Base-by-base conservation (phyloP, 2,329 filamentous ascomycete genomes). In the Hirsutella rhossiliensis region DNA sequence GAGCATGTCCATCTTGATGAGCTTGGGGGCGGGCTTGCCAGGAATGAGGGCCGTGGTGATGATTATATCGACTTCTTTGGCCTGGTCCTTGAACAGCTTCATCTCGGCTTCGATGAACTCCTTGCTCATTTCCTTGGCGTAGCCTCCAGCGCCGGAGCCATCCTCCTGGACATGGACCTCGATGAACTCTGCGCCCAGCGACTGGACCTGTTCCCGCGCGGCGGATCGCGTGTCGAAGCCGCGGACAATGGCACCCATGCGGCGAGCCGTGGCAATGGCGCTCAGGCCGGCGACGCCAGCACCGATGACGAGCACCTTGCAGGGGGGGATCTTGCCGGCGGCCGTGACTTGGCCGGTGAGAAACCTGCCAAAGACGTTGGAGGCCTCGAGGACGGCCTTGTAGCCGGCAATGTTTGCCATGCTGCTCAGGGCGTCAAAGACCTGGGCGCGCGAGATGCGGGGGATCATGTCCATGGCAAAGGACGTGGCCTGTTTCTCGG, bases 321-420 rank as follows among this genome's bases (percentile, higher is more conserved):
- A 87, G 4, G 87, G 87, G 1, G 88, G 87, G 30, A 95, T 92
- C 72, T 92, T 80, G 40, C 88, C 88, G 43, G 88, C 88, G 42
- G 88, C 88, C 5, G 88, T 95, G 15, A 89, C 85, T 60, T 95
- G 88, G 27, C 87, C 88, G 12, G 87, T 94, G 52, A 94, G 65
- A 57, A 94, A 94, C 39, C 87, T 79, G 43, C 87, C 87, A 62
- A 94, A 95, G 50, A 84, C 80, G 62, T 94, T 94, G 13, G 86
- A 89, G 1, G 87, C 88, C 62, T 94, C 87, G 38, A 94, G 68
- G 1, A 94, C 86, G 36, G 87, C 88, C 63, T 94, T 94, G 66
- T 95, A 95, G 0, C 88, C 88, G 19, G 87, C 86, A 65, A 94
- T 94, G 54, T 94, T 94, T 47, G 88, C 87, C 88, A 94, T 94